Percentiles rank a stretch among this genome's conserved stretches.
Conservation (phyloP, 345 rosid genomes). For the Pseudoturritis turrita region DNA sequence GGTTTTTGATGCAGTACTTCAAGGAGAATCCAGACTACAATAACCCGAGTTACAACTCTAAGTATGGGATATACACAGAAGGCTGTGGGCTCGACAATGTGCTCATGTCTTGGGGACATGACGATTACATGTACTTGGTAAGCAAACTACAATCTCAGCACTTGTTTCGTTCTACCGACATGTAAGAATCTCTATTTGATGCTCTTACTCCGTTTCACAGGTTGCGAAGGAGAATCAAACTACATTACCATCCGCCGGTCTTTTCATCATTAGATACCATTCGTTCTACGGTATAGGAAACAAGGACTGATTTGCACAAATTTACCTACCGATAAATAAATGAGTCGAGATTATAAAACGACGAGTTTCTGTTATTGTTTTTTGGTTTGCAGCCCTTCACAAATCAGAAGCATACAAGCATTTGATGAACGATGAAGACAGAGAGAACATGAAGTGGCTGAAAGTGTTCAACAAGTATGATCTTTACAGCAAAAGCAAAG, state of each 20-base stretch:
- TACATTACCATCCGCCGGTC: conserved; percentile 53
- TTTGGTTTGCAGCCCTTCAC: conserved; percentile 44
- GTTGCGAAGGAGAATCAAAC: conserved; percentile 52
- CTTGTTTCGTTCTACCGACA: neutral
- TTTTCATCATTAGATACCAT: conserved; percentile 61
- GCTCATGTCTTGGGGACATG: conserved; percentile 65
- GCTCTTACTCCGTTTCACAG: neutral
- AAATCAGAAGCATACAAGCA: conserved; percentile 48
- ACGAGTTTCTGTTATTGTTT: neutral
- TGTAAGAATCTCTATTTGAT: conserved; percentile 6
- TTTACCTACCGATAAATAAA: neutral
- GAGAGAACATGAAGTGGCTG: conserved; percentile 57
- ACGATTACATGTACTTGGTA: conserved; percentile 69
- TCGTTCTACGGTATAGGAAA: conserved; percentile 47
- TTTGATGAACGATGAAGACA: conserved; percentile 52
- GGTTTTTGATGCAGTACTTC: conserved; percentile 37
- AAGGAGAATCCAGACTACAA: conserved; percentile 51
- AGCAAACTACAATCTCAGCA: neutral
- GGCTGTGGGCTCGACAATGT: conserved; percentile 59
- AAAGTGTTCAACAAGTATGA: conserved; percentile 66
- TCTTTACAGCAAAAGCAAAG: conserved; percentile 70
- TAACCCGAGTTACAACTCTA: conserved; percentile 47
- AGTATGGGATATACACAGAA: conserved; percentile 43
- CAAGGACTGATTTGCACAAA: neutral
- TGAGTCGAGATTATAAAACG: neutral